Evolutionary conservation across 345 rosid genomes (phyloP).

Genomic region (Rhodamnia argentea): DNA sequence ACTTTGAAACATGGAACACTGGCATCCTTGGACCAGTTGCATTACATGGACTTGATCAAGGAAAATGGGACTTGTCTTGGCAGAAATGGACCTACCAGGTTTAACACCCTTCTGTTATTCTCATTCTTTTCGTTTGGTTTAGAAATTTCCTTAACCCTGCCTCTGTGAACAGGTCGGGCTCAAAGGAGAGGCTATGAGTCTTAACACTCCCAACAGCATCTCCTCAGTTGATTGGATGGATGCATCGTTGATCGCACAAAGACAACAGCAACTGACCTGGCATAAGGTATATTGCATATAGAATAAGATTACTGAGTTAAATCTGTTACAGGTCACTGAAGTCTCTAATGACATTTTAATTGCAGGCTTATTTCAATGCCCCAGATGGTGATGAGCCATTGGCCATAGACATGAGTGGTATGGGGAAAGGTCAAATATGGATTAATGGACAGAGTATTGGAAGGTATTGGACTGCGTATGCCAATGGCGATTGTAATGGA

Average conservation of each 20-base stretch:
- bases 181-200: constrained; percentile 91
- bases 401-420: constrained; percentile 94
- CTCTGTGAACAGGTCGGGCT: constrained; percentile 67
- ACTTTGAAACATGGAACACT: constrained; percentile 87
- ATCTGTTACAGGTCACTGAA: neutral
- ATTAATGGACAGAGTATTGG: constrained; percentile 90
- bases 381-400: constrained; percentile 90
- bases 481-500: constrained; percentile 63
- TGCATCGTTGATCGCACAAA: constrained; percentile 49
- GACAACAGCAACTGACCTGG: constrained; percentile 85
- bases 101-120: neutral
- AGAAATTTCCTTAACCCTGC: constrained; percentile 1
- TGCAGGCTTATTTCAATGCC: constrained; percentile 73
- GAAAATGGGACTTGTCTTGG: constrained; percentile 87
- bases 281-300: constrained; percentile 51
- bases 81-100: constrained; percentile 99
- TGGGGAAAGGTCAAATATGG: constrained; percentile 99
- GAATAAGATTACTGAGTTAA: neutral
- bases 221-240: constrained; percentile 74
- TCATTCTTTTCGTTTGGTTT: neutral
- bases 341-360: neutral
- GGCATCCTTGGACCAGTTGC: constrained; percentile 98
- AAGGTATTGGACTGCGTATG: constrained; percentile 92
- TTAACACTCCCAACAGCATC: constrained; percentile 50
- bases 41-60: constrained; percentile 78